A percentile compares a stretch with the other conserved stretches of the same genome.
phyloP scores from a whole-genome alignment of 169 alveolate species.

The Cryptosporidium viatorum region DNA sequence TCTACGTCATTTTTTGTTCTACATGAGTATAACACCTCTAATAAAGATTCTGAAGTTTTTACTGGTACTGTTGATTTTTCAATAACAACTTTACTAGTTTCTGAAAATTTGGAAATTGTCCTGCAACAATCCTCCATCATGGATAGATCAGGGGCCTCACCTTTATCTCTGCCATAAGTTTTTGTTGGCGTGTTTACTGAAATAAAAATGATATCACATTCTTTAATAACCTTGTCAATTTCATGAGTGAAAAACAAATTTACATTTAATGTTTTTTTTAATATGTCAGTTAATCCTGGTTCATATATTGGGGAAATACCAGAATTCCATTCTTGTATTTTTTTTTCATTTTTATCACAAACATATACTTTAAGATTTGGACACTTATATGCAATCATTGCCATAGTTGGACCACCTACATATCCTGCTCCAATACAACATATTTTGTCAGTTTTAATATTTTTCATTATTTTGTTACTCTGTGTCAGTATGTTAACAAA shows the following conservation, averaged over 20 bases:
- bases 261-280: slow-evolving; percentile 77
- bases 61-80: slow-evolving; percentile 90
- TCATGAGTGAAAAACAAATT: slow-evolving; percentile 88
- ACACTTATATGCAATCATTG: slow-evolving; percentile 87
- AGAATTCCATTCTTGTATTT: slow-evolving; percentile 86
- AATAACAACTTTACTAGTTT: slow-evolving; percentile 82
- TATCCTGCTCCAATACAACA: slow-evolving; percentile 93
- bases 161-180: slow-evolving; percentile 81
- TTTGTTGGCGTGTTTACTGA: slow-evolving; percentile 92
- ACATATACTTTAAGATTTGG: slow-evolving; percentile 84
- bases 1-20: slow-evolving; percentile 69
- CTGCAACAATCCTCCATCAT: slow-evolving; percentile 82
- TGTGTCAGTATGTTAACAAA: neutral
- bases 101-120: slow-evolving; percentile 80
- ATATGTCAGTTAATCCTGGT: slow-evolving; percentile 82
- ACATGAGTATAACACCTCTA: slow-evolving; percentile 78
- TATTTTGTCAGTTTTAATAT: slow-evolving; percentile 55
- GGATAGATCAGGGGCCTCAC: slow-evolving; percentile 81
- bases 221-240: slow-evolving; percentile 80
- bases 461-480: neutral
- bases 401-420: slow-evolving; percentile 93
- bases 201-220: slow-evolving; percentile 88
- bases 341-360: slow-evolving; percentile 81
- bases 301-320: slow-evolving; percentile 88
- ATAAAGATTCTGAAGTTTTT: slow-evolving; percentile 82